Conservation (phyloP, 805 yeast species). For the Cyberlindnera saturnus region DNA sequence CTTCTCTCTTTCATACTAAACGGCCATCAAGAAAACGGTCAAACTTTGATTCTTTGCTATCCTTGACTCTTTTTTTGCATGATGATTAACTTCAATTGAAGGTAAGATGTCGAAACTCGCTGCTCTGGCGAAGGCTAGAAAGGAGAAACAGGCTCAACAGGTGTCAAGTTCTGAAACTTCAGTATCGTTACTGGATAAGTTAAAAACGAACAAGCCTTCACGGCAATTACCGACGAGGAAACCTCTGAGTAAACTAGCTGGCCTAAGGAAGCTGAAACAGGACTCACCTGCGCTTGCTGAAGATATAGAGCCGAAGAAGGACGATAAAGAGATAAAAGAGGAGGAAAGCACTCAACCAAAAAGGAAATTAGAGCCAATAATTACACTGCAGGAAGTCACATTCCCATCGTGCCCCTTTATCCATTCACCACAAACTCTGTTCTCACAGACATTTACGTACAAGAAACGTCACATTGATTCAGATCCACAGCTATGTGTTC, state of each 20-base stretch:
- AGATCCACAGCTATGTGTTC: constrained; percentile 20
- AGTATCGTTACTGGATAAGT: constrained; percentile 18
- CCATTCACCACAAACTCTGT: not conserved
- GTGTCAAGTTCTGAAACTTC: constrained; percentile 5
- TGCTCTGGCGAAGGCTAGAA: constrained; percentile 19
- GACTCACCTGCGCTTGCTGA: constrained; percentile 1
- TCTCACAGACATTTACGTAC: constrained; percentile 4
- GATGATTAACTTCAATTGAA: constrained; percentile 3
- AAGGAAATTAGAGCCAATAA: constrained; percentile 2
- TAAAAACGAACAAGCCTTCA: constrained; percentile 4
- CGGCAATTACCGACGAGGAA: not conserved
- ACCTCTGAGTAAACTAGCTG: not conserved
- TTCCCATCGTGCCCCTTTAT: constrained; percentile 1
- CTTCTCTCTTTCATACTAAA: not conserved
- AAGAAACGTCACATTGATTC: constrained; percentile 23
- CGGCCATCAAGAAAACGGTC: not conserved
- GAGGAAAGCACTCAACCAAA: not conserved
- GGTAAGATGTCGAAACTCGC: constrained; percentile 18
- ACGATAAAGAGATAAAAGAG: not conserved
- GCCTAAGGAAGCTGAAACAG: not conserved
- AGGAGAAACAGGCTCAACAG: not conserved
- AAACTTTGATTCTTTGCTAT: constrained; percentile 3
- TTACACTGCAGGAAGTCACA: constrained; percentile 1
- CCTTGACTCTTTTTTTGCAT: not conserved
- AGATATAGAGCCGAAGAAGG: constrained; percentile 2